Base-by-base conservation (phyloP, 2,329 filamentous ascomycete species). In the Curvularia eragrostidis region DNA sequence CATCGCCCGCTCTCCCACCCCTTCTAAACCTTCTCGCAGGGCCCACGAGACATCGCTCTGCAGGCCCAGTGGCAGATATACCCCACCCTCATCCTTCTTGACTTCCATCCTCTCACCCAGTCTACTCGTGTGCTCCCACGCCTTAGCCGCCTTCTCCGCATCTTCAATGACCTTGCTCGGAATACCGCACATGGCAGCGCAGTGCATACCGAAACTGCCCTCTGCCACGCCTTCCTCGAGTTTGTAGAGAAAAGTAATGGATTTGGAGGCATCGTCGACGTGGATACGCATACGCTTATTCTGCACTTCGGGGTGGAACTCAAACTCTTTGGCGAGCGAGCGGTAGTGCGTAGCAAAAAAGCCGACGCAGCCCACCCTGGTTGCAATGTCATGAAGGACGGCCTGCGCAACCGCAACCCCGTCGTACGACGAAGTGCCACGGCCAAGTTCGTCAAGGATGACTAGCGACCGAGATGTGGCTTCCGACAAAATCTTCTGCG, bases 341-440 rank as follows among this genome's bases (percentile, higher is more conserved):
- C 97, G 95, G 77, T 99, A 99, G 73, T 99, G 95, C 0, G 95
- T 99, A 0, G 95, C 95, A 70, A 99, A 99, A 85, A 97, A 98
- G 34, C 95, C 95, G 2, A 97, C 81, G 51, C 94, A 96, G 50
- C 95, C 95, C 51, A 97, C 91, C 68, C 98, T 93, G 3, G 91
- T 91, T 7, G 94, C 93, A 15, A 98, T 87, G 67, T 99, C 94
- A 74, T 99, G 95, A n/a, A 99, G 85, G 0, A 99, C 95, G 1
- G 95, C 92, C 76, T 99, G 94, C 0, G 95, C 95, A 3, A 99
- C 95, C 0, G 95, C 94, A 1, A 99, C 93, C 64, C 95, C 95
- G 68, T 99, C 95, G 75, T 98, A 98, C 30, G 91, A 96, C 58
- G 89, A 93, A 0, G 95, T 99, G 51, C 95, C 95, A 62, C 95